Evolutionary conservation across 495 filamentous ascomycete species (phyloP), one percentile per base, ranked within the genome.

Genomic region (Talaromyces nanjingensis): DNA sequence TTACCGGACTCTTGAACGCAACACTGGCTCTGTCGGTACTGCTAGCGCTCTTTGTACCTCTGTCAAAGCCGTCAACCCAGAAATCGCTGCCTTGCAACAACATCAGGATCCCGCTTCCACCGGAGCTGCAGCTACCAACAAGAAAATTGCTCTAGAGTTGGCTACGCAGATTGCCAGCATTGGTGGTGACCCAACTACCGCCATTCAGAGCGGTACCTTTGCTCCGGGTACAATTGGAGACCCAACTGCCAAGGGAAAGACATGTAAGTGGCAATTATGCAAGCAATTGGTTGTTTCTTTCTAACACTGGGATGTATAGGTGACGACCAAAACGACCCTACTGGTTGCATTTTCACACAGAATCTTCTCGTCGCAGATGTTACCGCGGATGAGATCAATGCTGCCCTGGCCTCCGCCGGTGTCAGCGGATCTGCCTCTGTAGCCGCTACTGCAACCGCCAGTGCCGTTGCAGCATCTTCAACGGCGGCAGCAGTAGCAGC

Each of bases 1-100:
- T 60, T 89, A 80, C 74, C 81, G 83, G 60, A 81, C 83, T 62
- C 74, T 89, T 18, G 86, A 89, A 74, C 79, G 85, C 54, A 89
- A 89, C 74, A 88, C 86, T 14, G 77, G 73, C 9, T 65, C 65
- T 14, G 85, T 89, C 62, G 86, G 86, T 31, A 70, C 78, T 37
- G 79, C 77, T 6, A 83, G 79, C 59, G 79, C 73, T 11, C 66
- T 74, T 59, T 89, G 86, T 75, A 73, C 63, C 18, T 79, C 78
- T 61, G 73, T 87, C 69, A 81, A 81, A 18, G 85, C 86, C 22
- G 79, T 81, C 70, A 91, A 90, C 76, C 83, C 86, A 45, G 87
- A 91, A 75, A 89, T 91, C 62, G 79, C 78, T 9, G 81, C 79
- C 31, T 72, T 91, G 67, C 72, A 79, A 34, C 87, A 88, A 72